Percentiles rank a stretch among this genome's conserved stretches.
These are phyloP conservation scores for Bretziella fagacearum DNA, from an alignment of 2,329 filamentous ascomycete genomes.

Conservation along the genomic window DNA sequence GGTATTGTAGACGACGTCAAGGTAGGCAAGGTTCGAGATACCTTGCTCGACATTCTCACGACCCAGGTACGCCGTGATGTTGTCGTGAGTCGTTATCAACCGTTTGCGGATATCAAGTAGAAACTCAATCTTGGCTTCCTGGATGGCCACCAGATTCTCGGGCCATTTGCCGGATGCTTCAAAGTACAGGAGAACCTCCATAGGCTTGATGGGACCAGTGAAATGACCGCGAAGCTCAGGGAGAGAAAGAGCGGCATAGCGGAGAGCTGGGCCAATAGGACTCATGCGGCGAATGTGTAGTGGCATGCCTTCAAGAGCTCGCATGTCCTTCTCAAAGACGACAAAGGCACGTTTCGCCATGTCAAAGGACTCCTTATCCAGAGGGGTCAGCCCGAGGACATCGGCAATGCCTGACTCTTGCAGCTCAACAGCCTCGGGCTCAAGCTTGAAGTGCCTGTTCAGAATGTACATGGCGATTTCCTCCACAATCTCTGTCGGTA, in stretches of 20 bases:
- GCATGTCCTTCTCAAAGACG: slow-evolving; percentile 58
- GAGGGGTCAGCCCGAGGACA: slow-evolving; percentile 29
- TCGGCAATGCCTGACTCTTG: slow-evolving; percentile 34
- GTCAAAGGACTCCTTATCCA: slow-evolving; percentile 46
- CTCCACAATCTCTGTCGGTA: slow-evolving; percentile 49
- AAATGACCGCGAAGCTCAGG: slow-evolving; percentile 23
- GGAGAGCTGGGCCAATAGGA: slow-evolving; percentile 52
- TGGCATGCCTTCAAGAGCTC: slow-evolving; percentile 64
- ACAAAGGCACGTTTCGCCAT: slow-evolving; percentile 52
- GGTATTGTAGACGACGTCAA: slow-evolving; percentile 61
- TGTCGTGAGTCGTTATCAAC: slow-evolving; percentile 42
- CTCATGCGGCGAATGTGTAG: slow-evolving; percentile 71
- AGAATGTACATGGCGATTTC: slow-evolving; percentile 65
- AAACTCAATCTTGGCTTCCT: slow-evolving; percentile 86
- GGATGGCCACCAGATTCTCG: slow-evolving; percentile 76
- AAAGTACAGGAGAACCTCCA: slow-evolving; percentile 74
- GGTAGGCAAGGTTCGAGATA: slow-evolving; percentile 59
- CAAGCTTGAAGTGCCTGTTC: slow-evolving; percentile 47
- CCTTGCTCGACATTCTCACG: slow-evolving; percentile 57
- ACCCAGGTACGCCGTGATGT: slow-evolving; percentile 53
- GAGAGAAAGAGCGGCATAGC: slow-evolving; percentile 49
- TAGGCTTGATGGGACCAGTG: slow-evolving; percentile 27
- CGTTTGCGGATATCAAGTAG: slow-evolving; percentile 58
- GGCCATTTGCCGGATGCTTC: slow-evolving; percentile 91
- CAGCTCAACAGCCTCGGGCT: slow-evolving; percentile 35